Base-by-base conservation (phyloP, 768 basidiomycete genomes). In the Asterophora parasitica region DNA sequence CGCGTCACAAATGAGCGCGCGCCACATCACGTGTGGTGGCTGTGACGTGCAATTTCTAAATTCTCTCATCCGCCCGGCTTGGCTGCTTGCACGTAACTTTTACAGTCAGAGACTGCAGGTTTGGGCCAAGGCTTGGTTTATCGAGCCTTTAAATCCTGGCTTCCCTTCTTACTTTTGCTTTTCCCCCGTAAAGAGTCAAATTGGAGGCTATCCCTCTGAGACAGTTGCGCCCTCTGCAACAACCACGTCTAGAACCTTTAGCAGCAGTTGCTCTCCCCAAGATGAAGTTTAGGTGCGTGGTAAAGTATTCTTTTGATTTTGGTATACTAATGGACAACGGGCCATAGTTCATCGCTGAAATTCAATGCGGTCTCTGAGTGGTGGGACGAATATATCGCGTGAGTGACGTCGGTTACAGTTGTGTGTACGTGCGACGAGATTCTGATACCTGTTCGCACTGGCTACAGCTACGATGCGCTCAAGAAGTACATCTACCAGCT, bases 341-440 rank as follows among this genome's bases (percentile, higher is more conserved):
- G 23, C 23, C 6, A 23, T 46, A 89, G 87, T 58, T 88, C 87
- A 27, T 87, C 89, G 7, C 77, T 93, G 59, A 89, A 91, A 64
- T 93, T 93, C 68, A 94, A 94, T 57, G 88, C 90, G 2, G 86
- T 92, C 19, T 74, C 90, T 0, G 91, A 94, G 42, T 93, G 91
- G 91, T 88, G 86, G 84, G 88, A 91, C 52, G 85, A 92, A 42
- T 94, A 94, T 62, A 89, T 94, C 37, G 79, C 85, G 83, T 92
- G 58, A 52, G 87, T 78, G 26, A 35, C 42, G 10, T 23, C 23
- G 23, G 6, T 23, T 23, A 6, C n/a, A 23, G 23, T 6, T 39
- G 15, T 27, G 45, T 28, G 42, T 35, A 20, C 40, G 7, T 37
- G 17, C 36, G 13, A 16, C 10, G 17, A n/a, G 7, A 32, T 33